Percentiles rank a stretch among this genome's conserved stretches.
Evolutionary conservation across 1,139 yeast genomes (phyloP).

Genomic region (Kodamaea suecica): DNA sequence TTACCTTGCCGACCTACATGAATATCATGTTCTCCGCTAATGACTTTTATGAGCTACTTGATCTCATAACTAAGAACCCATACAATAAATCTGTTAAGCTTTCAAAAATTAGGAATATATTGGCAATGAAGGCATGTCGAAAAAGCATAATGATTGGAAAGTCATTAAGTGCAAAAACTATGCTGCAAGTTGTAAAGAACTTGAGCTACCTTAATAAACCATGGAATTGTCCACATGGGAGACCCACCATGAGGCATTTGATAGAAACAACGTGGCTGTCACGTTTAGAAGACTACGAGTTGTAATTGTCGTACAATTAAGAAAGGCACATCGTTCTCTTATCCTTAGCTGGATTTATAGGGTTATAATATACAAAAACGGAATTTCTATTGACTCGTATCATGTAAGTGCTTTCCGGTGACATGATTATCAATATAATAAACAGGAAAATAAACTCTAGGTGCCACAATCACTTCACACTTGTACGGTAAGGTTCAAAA

Average conservation of each 20-base stretch:
- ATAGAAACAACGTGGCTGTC: constrained; percentile 54
- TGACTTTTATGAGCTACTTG: constrained; percentile 77
- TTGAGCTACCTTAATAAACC: constrained; percentile 80
- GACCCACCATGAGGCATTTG: constrained; percentile 94
- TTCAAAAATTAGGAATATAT: constrained; percentile 74
- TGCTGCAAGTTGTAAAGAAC: constrained; percentile 66
- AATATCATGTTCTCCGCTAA: constrained; percentile 58
- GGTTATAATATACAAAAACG: no score
- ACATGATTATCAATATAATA: no score
- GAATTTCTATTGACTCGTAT: no score
- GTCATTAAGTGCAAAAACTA: constrained; percentile 51
- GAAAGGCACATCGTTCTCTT: no score
- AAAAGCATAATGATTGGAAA: constrained; percentile 93
- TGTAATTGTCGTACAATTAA: no score
- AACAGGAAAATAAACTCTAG: no score
- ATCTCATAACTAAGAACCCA: constrained; percentile 43
- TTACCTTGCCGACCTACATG: constrained; percentile 73
- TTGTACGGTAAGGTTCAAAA: no score
- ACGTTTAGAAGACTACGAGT: constrained; percentile 11
- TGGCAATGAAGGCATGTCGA: constrained; percentile 95
- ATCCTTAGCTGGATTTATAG: no score
- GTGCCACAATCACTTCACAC: no score
- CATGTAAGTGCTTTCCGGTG: no score
- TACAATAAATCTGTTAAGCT: constrained; percentile 51
- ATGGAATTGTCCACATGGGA: constrained; percentile 99